phyloP scores from a whole-genome alignment of 108 stramenopile genomes.

The Skeletonema menzelii region DNA sequence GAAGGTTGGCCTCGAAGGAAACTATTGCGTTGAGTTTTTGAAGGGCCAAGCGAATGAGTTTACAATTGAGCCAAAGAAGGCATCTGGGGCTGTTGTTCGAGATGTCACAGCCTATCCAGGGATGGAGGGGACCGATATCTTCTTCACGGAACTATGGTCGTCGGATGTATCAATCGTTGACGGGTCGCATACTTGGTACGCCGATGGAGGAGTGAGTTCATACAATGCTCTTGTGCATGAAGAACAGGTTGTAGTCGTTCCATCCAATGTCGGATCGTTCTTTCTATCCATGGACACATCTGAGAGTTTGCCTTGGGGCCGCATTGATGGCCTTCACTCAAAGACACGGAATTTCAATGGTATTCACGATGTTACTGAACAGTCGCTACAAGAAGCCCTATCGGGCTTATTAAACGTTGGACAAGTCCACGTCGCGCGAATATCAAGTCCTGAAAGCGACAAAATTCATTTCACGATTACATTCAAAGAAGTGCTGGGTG shows the following conservation, averaged over 20 bases:
- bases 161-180: conserved; percentile 42
- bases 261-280: conserved; percentile 22
- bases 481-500: conserved; percentile 48
- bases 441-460: conserved; percentile 11
- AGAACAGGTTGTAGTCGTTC: conserved; percentile 49
- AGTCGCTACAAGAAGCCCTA: conserved; percentile 52
- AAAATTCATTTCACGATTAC: conserved; percentile 38
- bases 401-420: conserved; percentile 53
- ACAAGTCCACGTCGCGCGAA: conserved; percentile 54
- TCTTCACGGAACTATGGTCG: conserved; percentile 80
- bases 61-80: conserved; percentile 79
- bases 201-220: conserved; percentile 50
- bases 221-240: conserved; percentile 71
- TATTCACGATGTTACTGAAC: conserved; percentile 24
- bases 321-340: conserved; percentile 22
- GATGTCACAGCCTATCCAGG: conserved; percentile 62
- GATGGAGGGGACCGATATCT: conserved; percentile 70
- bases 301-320: conserved; percentile 5
- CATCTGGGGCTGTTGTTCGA: conserved; percentile 62
- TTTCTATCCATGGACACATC: conserved; percentile 42
- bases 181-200: conserved; percentile 47
- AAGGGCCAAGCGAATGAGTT: conserved; percentile 81
- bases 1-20: conserved; percentile 8
- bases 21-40: conserved; percentile 56
- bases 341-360: conserved; percentile 17